Evolutionary conservation across 345 rosid species (phyloP).

Genomic region (Abelmoschus esculentus): DNA sequence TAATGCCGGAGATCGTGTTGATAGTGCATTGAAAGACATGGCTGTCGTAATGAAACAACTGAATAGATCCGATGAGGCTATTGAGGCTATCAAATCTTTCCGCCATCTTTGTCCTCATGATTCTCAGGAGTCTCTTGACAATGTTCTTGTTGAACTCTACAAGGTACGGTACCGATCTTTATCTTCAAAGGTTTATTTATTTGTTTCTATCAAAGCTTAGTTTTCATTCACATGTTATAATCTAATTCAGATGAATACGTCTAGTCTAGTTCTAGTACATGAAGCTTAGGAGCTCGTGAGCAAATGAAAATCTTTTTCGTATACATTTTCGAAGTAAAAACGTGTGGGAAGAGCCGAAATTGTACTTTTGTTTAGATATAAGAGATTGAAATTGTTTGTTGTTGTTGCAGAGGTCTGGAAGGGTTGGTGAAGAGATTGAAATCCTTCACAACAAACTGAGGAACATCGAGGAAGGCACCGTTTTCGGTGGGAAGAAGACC

Average conservation of each 20-base stretch:
- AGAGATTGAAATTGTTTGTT: too few species aligned
- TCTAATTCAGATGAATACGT: neutral
- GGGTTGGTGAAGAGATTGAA: conserved; percentile 72
- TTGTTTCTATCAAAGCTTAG: neutral
- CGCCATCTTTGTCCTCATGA: conserved; percentile 64
- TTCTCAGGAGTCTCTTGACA: conserved; percentile 67
- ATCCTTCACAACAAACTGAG: conserved; percentile 61
- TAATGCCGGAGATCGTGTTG: conserved; percentile 67
- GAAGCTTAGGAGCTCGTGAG: conserved; percentile 31
- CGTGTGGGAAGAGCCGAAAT: too few species aligned
- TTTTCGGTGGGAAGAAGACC: conserved; percentile 42
- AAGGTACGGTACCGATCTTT: conserved; percentile 31
- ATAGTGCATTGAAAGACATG: conserved; percentile 76
- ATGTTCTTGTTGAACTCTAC: conserved; percentile 67
- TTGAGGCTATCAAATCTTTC: conserved; percentile 71
- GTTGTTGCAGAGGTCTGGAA: conserved; percentile 60
- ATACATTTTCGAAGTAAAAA: too few species aligned
- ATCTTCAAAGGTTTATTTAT: neutral
- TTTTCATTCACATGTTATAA: neutral
- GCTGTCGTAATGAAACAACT: conserved; percentile 71
- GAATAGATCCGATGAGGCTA: conserved; percentile 62
- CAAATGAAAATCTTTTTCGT: too few species aligned
- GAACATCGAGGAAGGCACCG: conserved; percentile 45
- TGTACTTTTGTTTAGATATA: too few species aligned
- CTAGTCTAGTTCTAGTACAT: conserved; percentile 16